Base-by-base conservation (phyloP, 164 flowering plant genomes). In the Nelumbo lutea region DNA sequence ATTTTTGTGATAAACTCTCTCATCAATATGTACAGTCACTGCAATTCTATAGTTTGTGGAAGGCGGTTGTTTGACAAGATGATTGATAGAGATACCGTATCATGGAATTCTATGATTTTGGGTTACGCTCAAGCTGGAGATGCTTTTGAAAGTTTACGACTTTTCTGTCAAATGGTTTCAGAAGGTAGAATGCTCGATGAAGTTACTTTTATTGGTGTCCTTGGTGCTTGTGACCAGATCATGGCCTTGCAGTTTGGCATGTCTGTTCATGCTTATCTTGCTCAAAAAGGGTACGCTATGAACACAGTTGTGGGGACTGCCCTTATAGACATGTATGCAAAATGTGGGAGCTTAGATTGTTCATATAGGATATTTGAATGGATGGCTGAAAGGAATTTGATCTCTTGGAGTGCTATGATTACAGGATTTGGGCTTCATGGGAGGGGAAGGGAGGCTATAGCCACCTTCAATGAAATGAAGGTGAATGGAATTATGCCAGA, bases 321-420 rank as follows among this genome's bases (percentile, higher is more conserved):
- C 11, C 77, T 83, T 27, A 60, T 85, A 42, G 85, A 83, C 72
- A 82, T 82, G 87, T 85, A 85, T 71, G 83, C 84, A 7, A 85
- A 82, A 74, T 85, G 87, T 61, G 89, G 89, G 66, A 69, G 62
- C 61, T 81, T 81, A 66, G 57, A 45, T 55, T 73, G 71, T 68
- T 76, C 88, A 14, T 62, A 57, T 47, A 70, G 1, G 63, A 79
- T 72, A 63, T 85, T 83, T 67, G 69, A 73, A 62, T 86, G 83
- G 72, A 78, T 84, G 74, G 71, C 63, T 13, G 63, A 68, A 39
- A 84, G 65, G 62, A 82, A 69, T 70, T 59, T 82, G 73, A 74
- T 82, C 65, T 75, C 81, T 68, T 81, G 84, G 86, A 85, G 79
- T 77, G 82, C 82, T 61, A 83, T 85, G 83, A 46, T 81, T 72